Evolutionary conservation across 768 basidiomycete genomes (phyloP).

Genomic region (Dentipellis fragilis): DNA sequence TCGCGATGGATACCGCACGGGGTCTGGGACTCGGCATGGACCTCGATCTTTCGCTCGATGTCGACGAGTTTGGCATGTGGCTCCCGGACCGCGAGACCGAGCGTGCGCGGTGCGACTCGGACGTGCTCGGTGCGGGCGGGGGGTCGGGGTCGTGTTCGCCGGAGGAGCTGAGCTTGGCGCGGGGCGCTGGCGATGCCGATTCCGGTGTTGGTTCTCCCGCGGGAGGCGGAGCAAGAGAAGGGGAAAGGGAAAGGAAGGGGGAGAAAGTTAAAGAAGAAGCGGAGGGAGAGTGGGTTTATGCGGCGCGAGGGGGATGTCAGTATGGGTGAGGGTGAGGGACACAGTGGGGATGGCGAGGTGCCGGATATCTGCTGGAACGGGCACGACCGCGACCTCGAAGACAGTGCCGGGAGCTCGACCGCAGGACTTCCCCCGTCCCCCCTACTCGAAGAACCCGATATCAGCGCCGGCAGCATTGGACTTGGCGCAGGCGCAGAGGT

Average conservation of each 20-base stretch:
- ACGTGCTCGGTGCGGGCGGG: background rate
- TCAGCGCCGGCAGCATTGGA: background rate
- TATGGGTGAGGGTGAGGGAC: background rate
- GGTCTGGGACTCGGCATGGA: slow-evolving; percentile 1
- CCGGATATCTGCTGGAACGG: slow-evolving; percentile 11
- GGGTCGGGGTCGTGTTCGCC: background rate
- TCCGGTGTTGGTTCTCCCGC: slow-evolving; percentile 8
- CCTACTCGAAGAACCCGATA: too few relatives aligned
- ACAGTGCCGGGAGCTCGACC: too few relatives aligned
- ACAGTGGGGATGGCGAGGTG: background rate
- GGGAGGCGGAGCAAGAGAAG: background rate
- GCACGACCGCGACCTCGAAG: slow-evolving; percentile 4
- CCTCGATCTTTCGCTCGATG: background rate
- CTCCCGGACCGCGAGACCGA: slow-evolving; percentile 2
- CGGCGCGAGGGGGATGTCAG: background rate
- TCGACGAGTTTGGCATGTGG: slow-evolving; percentile 12
- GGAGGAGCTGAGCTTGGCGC: slow-evolving; percentile 6
- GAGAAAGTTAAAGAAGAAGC: background rate
- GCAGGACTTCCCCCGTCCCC: too few relatives aligned
- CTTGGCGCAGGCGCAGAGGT: slow-evolving; percentile 1
- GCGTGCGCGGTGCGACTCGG: background rate
- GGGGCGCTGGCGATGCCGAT: slow-evolving; percentile 13
- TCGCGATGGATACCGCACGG: slow-evolving; percentile 6
- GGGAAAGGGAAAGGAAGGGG: background rate
- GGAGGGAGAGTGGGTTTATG: background rate